A percentile compares a stretch with the other conserved stretches of the same genome.
Conservation (phyloP, 139 green algal genomes). For the Raphidocelis subcapitata region DNA sequence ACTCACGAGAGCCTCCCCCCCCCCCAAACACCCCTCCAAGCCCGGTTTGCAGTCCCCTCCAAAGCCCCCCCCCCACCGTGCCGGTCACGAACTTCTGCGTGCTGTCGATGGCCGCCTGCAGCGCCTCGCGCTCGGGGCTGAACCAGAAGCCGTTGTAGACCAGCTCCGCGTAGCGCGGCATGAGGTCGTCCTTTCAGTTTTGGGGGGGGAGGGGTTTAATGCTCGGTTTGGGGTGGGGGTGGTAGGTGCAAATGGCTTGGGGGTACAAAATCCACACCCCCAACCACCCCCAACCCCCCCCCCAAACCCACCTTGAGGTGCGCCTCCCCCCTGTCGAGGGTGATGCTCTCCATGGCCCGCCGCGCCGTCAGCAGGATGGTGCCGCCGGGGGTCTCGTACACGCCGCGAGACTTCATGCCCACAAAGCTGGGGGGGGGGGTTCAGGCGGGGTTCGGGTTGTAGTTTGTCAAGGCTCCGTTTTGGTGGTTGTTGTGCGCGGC, state of each 20-base stretch:
- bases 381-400: slow-evolving; percentile 99
- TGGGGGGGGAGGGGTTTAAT: neutral
- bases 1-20: neutral
- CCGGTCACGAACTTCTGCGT: slow-evolving; percentile 76
- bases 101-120: slow-evolving; percentile 89
- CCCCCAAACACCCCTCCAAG: neutral
- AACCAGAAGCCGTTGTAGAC: slow-evolving; percentile 84
- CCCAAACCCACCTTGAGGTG: slow-evolving; percentile 81
- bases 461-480: no score
- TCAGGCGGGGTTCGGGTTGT: neutral
- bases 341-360: slow-evolving; percentile 89
- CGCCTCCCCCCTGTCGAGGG: slow-evolving; percentile 85
- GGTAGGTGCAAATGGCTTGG: slow-evolving; percentile 2
- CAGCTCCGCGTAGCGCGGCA: slow-evolving; percentile 84
- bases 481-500: no score
- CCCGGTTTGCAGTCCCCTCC: no score
- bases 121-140: slow-evolving; percentile 72
- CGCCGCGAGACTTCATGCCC: slow-evolving; percentile 62
- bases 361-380: slow-evolving; percentile 87
- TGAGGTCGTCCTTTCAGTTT: slow-evolving; percentile 56
- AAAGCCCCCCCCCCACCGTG: slow-evolving; percentile 24
- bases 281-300: neutral
- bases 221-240: no score
- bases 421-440: no score
- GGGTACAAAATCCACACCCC: neutral